Conservation (phyloP, 2,329 filamentous ascomycete genomes). For the Colletotrichum sp. region DNA sequence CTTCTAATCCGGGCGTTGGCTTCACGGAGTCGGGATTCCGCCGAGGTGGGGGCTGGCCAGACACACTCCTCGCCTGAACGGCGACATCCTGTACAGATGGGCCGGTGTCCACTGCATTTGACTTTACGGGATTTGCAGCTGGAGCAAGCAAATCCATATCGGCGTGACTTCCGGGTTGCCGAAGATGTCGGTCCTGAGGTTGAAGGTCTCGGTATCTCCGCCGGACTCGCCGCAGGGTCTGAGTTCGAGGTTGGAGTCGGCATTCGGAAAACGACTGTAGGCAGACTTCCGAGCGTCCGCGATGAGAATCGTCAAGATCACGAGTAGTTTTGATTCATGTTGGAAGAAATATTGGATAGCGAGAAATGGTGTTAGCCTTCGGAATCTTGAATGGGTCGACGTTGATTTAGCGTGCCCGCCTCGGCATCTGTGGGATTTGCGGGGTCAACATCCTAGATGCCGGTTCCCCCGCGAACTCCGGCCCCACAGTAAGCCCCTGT, state of each 20-base stretch:
- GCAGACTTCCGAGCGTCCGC: not conserved
- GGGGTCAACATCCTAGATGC: not conserved
- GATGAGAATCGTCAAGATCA: not conserved
- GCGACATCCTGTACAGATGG: conserved; percentile 8
- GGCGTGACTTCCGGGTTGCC: not conserved
- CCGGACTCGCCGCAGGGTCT: not conserved
- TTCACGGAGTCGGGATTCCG: conserved; percentile 1
- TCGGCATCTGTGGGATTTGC: not conserved
- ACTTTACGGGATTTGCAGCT: conserved; percentile 18
- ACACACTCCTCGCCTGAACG: conserved; percentile 7
- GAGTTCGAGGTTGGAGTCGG: not conserved
- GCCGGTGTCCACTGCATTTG: conserved; percentile 16
- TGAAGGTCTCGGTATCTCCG: not conserved
- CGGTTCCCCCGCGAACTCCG: not conserved
- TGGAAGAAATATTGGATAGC: not conserved
- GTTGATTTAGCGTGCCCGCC: not conserved
- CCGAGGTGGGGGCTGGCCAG: not conserved
- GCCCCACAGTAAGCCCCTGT: not conserved
- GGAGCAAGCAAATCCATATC: conserved; percentile 16
- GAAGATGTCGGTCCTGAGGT: not conserved
- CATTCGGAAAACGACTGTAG: not conserved
- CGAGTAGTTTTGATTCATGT: not conserved
- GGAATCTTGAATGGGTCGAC: not conserved
- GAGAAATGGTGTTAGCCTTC: not conserved
- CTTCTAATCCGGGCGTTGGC: conserved; percentile 9